phyloP scores from a whole-genome alignment of 2,329 filamentous ascomycete genomes.

The Colletotrichum spaethianum region DNA sequence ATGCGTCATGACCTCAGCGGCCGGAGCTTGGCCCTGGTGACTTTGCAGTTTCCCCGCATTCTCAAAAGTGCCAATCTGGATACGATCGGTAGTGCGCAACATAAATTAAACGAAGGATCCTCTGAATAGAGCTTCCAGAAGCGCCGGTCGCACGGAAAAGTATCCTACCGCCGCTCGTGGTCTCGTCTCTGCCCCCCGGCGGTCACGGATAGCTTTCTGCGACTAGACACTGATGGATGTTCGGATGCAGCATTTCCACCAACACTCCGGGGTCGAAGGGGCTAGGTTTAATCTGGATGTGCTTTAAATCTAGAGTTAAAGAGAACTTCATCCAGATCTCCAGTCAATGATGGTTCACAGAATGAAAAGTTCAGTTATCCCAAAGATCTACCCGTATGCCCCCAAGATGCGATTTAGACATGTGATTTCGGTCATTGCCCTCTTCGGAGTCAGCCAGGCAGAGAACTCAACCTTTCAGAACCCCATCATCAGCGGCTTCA shows the following conservation, averaged over 20 bases:
- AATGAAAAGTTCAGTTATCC: too few relatives aligned
- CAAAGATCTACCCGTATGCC: too few relatives aligned
- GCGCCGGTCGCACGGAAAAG: slow-evolving; percentile 27
- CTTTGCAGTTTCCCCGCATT: slow-evolving; percentile 24
- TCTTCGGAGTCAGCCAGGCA: slow-evolving; percentile 5
- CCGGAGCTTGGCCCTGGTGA: slow-evolving; percentile 3
- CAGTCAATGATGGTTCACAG: too few relatives aligned
- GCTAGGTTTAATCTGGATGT: background rate
- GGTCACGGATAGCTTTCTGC: rapidly evolving
- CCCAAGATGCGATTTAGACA: background rate
- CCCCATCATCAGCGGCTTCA: slow-evolving; percentile 64
- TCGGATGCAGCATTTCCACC: slow-evolving; percentile 5
- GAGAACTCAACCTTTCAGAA: slow-evolving; percentile 53
- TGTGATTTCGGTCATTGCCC: background rate
- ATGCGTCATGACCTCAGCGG: background rate
- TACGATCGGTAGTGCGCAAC: slow-evolving; percentile 17
- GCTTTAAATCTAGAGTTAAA: too few relatives aligned
- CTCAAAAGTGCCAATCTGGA: background rate
- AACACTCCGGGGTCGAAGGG: background rate
- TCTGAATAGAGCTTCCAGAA: background rate
- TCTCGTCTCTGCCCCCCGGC: background rate
- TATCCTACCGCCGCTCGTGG: background rate
- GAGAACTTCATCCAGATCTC: background rate
- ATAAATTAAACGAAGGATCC: slow-evolving; percentile 16
- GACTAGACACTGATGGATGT: background rate